A percentile compares a stretch with the other conserved stretches of the same genome.
Conservation (phyloP, 2,329 filamentous ascomycete species). For the Teratosphaeriaceae sp. region DNA sequence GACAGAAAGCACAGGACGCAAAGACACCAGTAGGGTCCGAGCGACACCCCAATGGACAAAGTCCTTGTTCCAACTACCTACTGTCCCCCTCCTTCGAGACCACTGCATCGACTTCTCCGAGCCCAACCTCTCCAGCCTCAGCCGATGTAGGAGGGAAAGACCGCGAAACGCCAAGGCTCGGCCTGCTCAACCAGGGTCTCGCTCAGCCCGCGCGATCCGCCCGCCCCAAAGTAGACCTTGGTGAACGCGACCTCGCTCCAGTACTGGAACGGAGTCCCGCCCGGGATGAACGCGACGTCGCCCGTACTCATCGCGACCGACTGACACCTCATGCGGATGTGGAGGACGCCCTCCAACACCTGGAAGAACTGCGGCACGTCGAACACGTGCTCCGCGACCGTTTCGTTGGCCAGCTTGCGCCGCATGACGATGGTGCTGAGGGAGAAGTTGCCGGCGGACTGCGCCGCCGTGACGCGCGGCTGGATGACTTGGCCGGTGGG, state of each 20-base stretch:
- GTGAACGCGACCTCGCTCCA: constrained; percentile 2
- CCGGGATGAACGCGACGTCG: constrained; percentile 5
- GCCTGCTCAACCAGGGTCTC: not conserved
- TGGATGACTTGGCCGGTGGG: not conserved
- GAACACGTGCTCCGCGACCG: not conserved
- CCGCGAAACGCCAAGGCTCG: not conserved
- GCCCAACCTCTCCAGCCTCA: too few relatives aligned
- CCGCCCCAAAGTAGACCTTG: constrained; percentile 3
- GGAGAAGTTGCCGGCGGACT: constrained; percentile 2
- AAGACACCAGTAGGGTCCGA: too few relatives aligned
- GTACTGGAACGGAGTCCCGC: constrained; percentile 3
- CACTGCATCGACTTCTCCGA: too few relatives aligned
- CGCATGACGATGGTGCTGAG: constrained; percentile 1
- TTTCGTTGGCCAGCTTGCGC: not conserved
- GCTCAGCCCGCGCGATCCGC: not conserved
- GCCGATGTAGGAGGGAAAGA: not conserved
- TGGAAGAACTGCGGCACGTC: constrained; percentile 2
- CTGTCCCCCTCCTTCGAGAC: too few relatives aligned
- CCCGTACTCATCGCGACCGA: constrained; percentile 2
- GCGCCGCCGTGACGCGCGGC: not conserved
- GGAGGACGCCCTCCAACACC: constrained; percentile 4
- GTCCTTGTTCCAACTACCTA: too few relatives aligned
- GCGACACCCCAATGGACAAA: too few relatives aligned
- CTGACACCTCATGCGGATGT: constrained; percentile 2
- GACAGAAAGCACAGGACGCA: too few relatives aligned